Base-by-base conservation (phyloP, 371 early-diverging fungal species). In the Circinella umbellata region DNA sequence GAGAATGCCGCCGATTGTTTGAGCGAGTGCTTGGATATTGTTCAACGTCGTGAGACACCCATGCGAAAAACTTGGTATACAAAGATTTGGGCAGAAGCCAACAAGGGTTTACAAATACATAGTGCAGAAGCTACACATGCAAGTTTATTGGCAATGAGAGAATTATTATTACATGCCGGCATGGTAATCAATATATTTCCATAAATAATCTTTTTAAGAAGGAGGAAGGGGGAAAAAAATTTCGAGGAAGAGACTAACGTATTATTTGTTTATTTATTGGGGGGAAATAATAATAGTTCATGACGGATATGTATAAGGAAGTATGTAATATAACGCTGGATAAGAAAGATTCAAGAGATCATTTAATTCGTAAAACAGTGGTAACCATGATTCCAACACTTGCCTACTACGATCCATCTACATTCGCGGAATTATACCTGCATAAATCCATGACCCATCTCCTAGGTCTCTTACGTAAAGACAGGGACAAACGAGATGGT, bases 1-100 rank as follows among this genome's bases (percentile, higher is more conserved):
- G 94, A 93, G 67, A 91, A 92, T n/a, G 98, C 96, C 1, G 94
- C 94, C 8, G 94, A 96, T 46, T 92, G 94, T 55, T 80, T 98
- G 20, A 90, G 90, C 36, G 94, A 93, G 6, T 95, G 95, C 61
- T 78, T 99, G 49, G 82, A 88, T 46, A 90, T 98, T 37, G 88
- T 97, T 4, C 89, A 94, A 49, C 88, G 90, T 35, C 89, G 96
- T 42, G 98, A 98, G 57, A 91, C 85, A 51, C 88, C 85, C 9
- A 73, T 87, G 59, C 80, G 92, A 62, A 74, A 78, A 64, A 85
- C 84, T 36, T 94, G 93, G 93, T 96, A 95, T 74, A 80, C 76
- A 61, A 90, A 91, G 59, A 90, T 97, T 48, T 91, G 90, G 78
- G 93, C 95, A n/a, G 97, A 97, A 64, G 91, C 91, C 6, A 89